Evolutionary conservation across 2,329 filamentous ascomycete genomes (phyloP).

Genomic region (Diaporthe caulivora): DNA sequence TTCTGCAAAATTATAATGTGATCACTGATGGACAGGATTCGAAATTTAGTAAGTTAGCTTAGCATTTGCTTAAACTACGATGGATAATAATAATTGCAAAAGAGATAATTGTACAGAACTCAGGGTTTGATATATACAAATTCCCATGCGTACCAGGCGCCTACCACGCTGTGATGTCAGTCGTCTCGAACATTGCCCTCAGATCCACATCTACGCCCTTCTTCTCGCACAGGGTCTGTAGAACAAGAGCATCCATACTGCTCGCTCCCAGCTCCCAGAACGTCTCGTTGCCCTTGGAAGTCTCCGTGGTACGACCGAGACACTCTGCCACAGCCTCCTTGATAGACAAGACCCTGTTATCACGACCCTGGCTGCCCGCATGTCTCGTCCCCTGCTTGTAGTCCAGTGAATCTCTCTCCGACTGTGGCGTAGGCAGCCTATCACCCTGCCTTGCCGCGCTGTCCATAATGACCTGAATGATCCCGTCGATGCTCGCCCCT

Average conservation of each 20-base stretch:
- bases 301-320: background rate
- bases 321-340: background rate
- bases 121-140: no score
- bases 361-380: no score
- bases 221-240: conserved; percentile 4
- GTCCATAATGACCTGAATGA: background rate
- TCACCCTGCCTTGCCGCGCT: background rate
- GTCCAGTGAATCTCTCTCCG: background rate
- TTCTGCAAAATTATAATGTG: no score
- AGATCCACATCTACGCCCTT: conserved; percentile 1
- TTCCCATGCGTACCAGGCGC: accelerated
- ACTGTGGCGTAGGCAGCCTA: background rate
- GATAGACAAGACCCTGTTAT: background rate
- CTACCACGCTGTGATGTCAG: background rate
- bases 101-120: no score
- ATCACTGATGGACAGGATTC: no score
- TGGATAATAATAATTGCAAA: no score
- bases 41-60: no score
- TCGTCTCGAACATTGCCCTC: background rate
- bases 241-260: background rate
- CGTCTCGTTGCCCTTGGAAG: background rate
- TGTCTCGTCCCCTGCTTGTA: background rate
- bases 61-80: no score
- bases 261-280: background rate
- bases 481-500: background rate